A percentile compares a stretch with the other conserved stretches of the same genome.
These are phyloP conservation scores for Lippia alba DNA, from an alignment of 305 asterid genomes.

Conservation along the genomic window DNA sequence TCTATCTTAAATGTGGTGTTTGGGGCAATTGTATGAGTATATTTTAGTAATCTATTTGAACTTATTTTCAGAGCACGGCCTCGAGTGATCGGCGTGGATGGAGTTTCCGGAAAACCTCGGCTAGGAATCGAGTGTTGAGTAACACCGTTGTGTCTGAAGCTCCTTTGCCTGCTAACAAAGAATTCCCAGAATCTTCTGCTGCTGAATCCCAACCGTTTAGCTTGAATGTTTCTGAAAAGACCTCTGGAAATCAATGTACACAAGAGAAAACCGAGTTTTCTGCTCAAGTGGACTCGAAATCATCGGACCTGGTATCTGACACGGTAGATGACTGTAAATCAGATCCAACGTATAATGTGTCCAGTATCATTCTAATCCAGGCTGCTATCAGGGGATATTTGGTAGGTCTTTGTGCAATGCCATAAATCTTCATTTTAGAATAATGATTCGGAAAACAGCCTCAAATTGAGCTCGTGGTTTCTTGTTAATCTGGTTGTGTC, in stretches of 20 bases:
- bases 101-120: constrained; percentile 70
- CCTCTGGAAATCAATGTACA: constrained; percentile 36
- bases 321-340: constrained; percentile 35
- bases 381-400: constrained; percentile 55
- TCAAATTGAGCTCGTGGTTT: too few relatives aligned
- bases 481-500: constrained; percentile 11
- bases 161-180: constrained; percentile 49
- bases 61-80: constrained; percentile 48
- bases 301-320: constrained; percentile 34
- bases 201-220: constrained; percentile 42
- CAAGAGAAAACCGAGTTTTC: constrained; percentile 48
- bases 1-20: not conserved
- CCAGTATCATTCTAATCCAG: constrained; percentile 53
- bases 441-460: too few relatives aligned
- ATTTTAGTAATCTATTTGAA: constrained; percentile 12
- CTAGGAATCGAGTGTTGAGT: constrained; percentile 63
- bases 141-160: constrained; percentile 53
- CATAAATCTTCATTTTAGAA: constrained; percentile 20
- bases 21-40: not conserved
- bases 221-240: constrained; percentile 43
- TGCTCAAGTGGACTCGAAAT: constrained; percentile 32
- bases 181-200: constrained; percentile 46
- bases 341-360: constrained; percentile 46
- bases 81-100: constrained; percentile 61
- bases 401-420: constrained; percentile 40